Base-by-base conservation (phyloP, 192 early-diverging fungal species). In the Phycomyces nitens region DNA sequence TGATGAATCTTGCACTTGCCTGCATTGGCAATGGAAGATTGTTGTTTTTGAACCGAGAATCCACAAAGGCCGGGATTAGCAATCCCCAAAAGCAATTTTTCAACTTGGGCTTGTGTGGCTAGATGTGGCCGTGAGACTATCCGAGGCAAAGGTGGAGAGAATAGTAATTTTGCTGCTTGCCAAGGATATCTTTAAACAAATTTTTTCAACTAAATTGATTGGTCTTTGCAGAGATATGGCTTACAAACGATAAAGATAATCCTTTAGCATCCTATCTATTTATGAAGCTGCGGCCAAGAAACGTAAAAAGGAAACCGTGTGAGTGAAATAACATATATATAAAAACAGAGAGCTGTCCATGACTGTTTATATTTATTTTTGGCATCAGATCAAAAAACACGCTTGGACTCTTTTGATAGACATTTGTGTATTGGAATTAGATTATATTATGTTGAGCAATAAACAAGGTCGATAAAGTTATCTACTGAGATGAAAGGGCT, bases 201-300 rank as follows among this genome's bases (percentile, higher is more conserved):
- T 18, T 15, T 10, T 1, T 18, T 20, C 27, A 5, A 4, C 7
- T 21, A 15, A 12, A 1, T 14, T 61, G 10, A 24, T 18, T 20
- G 26, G 7, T 20, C 16, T 8, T 29, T 21, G 20, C 18, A 14
- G 51, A 34, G 29, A 20, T 39, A 21, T 11, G 44, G 5, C 11
- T 63, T 63, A 63, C 62, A 63, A 63, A 26, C 62, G 62, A 43
- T 63, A 29, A 18, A 63, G 44, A 42, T 54, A 63, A 21, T 63
- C 18, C 44, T 47, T 47, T 47, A 47, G 11, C 44, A 47, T 47
- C 3, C 1, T 18, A 47, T 34, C 29, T 34, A 34, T 34, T 34
- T 34, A 34, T 34, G 2, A 34, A 7, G 29, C 29, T 7, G 29
- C 29, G 29, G 29, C 29, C 29, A 34, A 7, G 29, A 34, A 7